phyloP scores from a whole-genome alignment of 768 basidiomycete genomes.

The Boletus rubroflammeus region DNA sequence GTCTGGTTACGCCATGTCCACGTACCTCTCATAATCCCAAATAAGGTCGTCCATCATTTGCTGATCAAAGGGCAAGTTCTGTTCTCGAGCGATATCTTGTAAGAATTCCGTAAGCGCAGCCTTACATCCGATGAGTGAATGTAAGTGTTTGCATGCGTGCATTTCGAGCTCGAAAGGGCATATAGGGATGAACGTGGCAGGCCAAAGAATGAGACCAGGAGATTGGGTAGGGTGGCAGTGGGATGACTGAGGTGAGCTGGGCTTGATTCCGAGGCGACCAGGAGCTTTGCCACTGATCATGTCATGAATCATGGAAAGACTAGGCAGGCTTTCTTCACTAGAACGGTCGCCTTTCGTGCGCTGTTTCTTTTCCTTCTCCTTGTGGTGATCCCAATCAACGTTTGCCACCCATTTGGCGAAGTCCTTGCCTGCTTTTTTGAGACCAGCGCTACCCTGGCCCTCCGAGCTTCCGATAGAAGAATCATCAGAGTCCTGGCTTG shows the following conservation, averaged over 20 bases:
- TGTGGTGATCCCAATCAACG: conserved; percentile 36
- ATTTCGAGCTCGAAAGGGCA: conserved; percentile 62
- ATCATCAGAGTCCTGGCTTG: conserved; percentile 17
- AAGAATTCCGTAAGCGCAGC: conserved; percentile 53
- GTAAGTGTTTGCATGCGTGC: conserved; percentile 69
- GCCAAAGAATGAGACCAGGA: conserved; percentile 60
- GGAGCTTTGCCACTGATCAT: conserved; percentile 36
- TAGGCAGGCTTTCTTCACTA: conserved; percentile 23
- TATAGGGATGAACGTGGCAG: conserved; percentile 56
- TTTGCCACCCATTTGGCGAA: conserved; percentile 35
- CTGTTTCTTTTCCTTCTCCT: conserved; percentile 25
- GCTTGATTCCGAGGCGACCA: conserved; percentile 34
- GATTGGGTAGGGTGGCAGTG: conserved; percentile 45
- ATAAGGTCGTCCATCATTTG: conserved; percentile 25
- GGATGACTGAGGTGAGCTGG: conserved; percentile 11
- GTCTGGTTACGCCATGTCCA: background rate
- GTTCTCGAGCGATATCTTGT: conserved; percentile 29
- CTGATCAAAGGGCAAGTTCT: conserved; percentile 18
- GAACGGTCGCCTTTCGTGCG: conserved; percentile 23
- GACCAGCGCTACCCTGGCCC: conserved; percentile 16
- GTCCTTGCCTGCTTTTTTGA: conserved; percentile 32
- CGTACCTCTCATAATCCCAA: conserved; percentile 38
- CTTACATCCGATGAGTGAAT: conserved; percentile 60
- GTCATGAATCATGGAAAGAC: conserved; percentile 26
- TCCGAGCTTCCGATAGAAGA: conserved; percentile 26